Evolutionary conservation across 2,329 filamentous ascomycete genomes (phyloP), one percentile per base, ranked within the genome.

Genomic region (Penicillium glabrum): DNA sequence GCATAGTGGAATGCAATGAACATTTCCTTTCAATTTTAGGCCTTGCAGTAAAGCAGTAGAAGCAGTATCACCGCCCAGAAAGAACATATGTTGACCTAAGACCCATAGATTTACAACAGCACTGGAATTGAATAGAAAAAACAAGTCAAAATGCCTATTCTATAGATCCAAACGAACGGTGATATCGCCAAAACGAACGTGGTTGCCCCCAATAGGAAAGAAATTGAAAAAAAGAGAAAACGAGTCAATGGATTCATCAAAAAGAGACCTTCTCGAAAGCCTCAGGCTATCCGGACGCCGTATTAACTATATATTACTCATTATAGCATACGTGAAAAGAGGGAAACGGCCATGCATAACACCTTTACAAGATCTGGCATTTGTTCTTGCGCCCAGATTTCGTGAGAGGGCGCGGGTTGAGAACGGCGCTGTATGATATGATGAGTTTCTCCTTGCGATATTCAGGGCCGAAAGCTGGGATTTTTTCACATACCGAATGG

Each of bases 401-500:
- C 45, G 74, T 63, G 37, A 74, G 66, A 27, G 78, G 78, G 54
- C 78, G 76, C 44, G 79, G 79, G 60, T 79, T 80, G 54, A 81
- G 71, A 44, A 81, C 79, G 46, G 79, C 79, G 56, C 79, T 80
- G 39, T 14, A 23, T 41, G 37, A 41, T n/a, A 41, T 7, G 16
- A 41, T 41, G 7, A 41, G 39, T 23, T 21, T 41, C 39, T 21
- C 23, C 37, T 41, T 13, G 31, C 10, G 39, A 19, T 13, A 41
- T 23, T 23, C 39, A 21, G 19, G 39, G 19, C 10, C 10, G 39
- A 43, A 27, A 16, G 16, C 9, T 2, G 29, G 21, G n/a, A 0
- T 24, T 4, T 13, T 9, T 41, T 24, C 29, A 79, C 88, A 68
- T 80, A 98, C 95, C 95, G 89, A 73, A 99, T 99, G 33, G 95